Conservation (phyloP, 805 yeast species). For the Metschnikowia matae region DNA sequence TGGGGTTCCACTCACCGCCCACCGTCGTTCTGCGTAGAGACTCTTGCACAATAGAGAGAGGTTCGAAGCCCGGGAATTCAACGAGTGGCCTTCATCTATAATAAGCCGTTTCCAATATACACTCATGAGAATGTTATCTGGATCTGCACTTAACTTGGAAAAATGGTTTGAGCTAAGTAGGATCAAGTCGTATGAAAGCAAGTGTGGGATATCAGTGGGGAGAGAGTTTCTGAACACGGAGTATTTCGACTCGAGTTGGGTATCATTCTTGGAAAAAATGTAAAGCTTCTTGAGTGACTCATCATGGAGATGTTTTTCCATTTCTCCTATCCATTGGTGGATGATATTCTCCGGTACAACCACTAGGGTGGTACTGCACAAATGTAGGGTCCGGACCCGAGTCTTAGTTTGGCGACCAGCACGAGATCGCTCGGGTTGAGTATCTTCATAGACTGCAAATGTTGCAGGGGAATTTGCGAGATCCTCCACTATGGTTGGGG, state of each 20-base stretch:
- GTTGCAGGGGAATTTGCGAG: conserved; percentile 42
- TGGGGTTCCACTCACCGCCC: conserved; percentile 79
- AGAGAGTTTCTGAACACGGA: conserved; percentile 19
- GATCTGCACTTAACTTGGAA: conserved; percentile 28
- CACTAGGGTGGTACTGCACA: conserved; percentile 53
- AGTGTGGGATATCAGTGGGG: conserved; percentile 23
- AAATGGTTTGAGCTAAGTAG: conserved; percentile 47
- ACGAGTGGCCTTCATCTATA: conserved; percentile 73
- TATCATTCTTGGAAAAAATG: conserved; percentile 24
- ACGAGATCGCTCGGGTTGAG: conserved; percentile 8
- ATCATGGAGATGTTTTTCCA: conserved; percentile 48
- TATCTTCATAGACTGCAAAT: conserved; percentile 30
- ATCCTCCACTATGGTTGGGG: conserved; percentile 35
- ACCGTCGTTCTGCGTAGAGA: conserved; percentile 54
- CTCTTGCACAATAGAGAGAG: conserved; percentile 46
- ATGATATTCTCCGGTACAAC: conserved; percentile 65
- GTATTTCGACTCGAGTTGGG: not conserved
- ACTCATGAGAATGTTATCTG: conserved; percentile 27
- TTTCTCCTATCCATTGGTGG: conserved; percentile 61
- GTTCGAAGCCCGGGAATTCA: conserved; percentile 50
- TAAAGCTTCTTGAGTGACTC: conserved; percentile 33
- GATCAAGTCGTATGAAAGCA: conserved; percentile 50
- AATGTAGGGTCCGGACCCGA: conserved; percentile 26
- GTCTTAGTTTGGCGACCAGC: conserved; percentile 14
- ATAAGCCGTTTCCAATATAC: conserved; percentile 66